Conservation (phyloP, 495 filamentous ascomycete genomes). For the Rhypophila decipiens region DNA sequence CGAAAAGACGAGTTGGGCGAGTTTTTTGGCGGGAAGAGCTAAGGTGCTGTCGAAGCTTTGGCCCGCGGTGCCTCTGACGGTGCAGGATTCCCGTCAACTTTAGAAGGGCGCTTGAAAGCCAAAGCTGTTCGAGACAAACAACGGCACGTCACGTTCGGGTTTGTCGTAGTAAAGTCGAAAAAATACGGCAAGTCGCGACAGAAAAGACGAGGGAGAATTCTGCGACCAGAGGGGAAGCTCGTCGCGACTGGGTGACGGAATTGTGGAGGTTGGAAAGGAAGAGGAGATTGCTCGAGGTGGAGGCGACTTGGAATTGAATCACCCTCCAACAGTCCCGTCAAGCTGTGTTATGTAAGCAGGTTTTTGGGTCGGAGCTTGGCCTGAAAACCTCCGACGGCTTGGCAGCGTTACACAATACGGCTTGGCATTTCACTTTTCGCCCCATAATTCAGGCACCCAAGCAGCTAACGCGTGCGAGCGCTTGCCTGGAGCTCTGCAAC, state of each 20-base stretch:
- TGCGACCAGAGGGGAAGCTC: neutral
- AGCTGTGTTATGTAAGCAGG: slow-evolving; percentile 6
- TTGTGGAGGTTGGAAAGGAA: slow-evolving; percentile 26
- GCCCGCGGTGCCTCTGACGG: no score
- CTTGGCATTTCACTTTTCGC: neutral
- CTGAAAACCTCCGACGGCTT: neutral
- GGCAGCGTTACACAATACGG: neutral
- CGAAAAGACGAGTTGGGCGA: no score
- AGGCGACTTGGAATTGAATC: slow-evolving; percentile 7
- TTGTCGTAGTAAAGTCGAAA: no score
- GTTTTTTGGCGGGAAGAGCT: no score
- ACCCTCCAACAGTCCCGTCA: no score
- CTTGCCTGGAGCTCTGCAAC: slow-evolving; percentile 33
- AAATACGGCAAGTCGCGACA: no score
- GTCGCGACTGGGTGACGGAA: slow-evolving; percentile 17
- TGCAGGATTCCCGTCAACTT: no score
- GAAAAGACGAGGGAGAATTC: neutral
- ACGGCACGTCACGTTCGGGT: no score
- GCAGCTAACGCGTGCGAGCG: slow-evolving; percentile 30
- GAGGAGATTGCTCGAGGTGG: slow-evolving; percentile 20
- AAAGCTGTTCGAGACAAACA: no score
- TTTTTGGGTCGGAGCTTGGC: neutral
- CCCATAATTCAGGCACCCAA: slow-evolving; percentile 14
- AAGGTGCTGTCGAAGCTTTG: no score
- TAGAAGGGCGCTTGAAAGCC: neutral